A percentile compares a stretch with the other conserved stretches of the same genome.
Conservation (phyloP, 1,284 basidiomycete genomes). For the Microbotryomycetes sp. region DNA sequence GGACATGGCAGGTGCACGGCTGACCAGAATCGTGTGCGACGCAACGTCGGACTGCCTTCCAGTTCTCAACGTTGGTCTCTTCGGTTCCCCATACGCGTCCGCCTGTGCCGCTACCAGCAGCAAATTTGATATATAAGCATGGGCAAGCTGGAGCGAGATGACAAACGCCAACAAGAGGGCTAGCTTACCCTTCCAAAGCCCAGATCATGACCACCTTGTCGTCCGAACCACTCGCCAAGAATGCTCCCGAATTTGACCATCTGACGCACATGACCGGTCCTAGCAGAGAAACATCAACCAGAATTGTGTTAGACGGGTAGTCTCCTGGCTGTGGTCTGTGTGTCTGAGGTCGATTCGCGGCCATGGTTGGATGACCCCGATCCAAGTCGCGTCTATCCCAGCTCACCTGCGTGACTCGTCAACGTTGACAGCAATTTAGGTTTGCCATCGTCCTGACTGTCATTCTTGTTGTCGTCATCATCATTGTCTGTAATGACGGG, state of each 20-base stretch:
- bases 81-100: slow-evolving; percentile 87
- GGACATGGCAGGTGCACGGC: slow-evolving; percentile 30
- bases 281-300: too few species aligned
- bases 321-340: background rate
- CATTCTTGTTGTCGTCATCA: too few species aligned
- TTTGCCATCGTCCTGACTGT: slow-evolving; percentile 67
- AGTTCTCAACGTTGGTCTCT: slow-evolving; percentile 92
- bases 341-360: background rate
- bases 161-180: background rate
- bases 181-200: slow-evolving; percentile 85
- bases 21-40: slow-evolving; percentile 87
- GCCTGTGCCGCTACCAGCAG: slow-evolving; percentile 59
- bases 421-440: slow-evolving; percentile 86
- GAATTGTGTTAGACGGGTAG: background rate
- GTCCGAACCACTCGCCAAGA: slow-evolving; percentile 93
- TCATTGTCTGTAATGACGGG: too few species aligned
- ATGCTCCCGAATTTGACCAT: slow-evolving; percentile 90
- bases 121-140: background rate
- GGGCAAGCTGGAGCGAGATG: background rate
- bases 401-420: slow-evolving; percentile 72
- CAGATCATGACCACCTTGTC: slow-evolving; percentile 94
- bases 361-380: background rate
- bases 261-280: slow-evolving; percentile 86
- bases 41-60: slow-evolving; percentile 86
- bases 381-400: background rate